phyloP scores from a whole-genome alignment of 768 basidiomycete species.

The Podaxis carcinomalis region DNA sequence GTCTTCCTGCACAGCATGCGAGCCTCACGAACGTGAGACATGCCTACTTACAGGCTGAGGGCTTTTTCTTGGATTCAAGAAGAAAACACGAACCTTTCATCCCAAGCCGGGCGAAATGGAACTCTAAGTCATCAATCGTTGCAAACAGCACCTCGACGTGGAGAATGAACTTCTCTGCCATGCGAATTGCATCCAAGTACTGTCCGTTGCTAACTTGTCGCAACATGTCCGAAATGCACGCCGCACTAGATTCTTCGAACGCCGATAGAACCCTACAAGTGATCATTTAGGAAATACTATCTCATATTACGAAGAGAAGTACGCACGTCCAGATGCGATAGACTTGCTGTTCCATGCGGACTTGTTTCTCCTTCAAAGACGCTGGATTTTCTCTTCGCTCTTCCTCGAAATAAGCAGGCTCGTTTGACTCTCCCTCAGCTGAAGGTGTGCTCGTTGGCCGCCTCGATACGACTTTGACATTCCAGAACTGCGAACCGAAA shows the following conservation, averaged over 20 bases:
- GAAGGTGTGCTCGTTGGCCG: constrained; percentile 60
- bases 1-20: constrained; percentile 99
- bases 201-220: constrained; percentile 95
- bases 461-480: constrained; percentile 85
- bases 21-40: constrained; percentile 98
- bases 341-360: constrained; percentile 94
- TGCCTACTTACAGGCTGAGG: constrained; percentile 46
- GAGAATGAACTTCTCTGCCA: constrained; percentile 98
- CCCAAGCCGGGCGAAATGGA: constrained; percentile 71
- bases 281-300: constrained; percentile 9
- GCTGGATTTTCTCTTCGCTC: constrained; percentile 74
- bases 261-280: constrained; percentile 78
- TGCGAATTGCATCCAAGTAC: constrained; percentile 93
- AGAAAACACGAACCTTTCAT: constrained; percentile 68
- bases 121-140: constrained; percentile 94
- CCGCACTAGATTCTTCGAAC: constrained; percentile 98
- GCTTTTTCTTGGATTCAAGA: neutral
- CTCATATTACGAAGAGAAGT: neutral
- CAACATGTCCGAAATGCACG: constrained; percentile 98
- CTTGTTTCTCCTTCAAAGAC: constrained; percentile 85
- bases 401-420: constrained; percentile 66
- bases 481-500: constrained; percentile 78
- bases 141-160: constrained; percentile 98
- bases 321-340: constrained; percentile 98
- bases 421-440: constrained; percentile 45